A percentile compares a stretch with the other conserved stretches of the same genome.
Conservation (phyloP, 1,284 basidiomycete genomes). For the Leucoagaricus sp. region DNA sequence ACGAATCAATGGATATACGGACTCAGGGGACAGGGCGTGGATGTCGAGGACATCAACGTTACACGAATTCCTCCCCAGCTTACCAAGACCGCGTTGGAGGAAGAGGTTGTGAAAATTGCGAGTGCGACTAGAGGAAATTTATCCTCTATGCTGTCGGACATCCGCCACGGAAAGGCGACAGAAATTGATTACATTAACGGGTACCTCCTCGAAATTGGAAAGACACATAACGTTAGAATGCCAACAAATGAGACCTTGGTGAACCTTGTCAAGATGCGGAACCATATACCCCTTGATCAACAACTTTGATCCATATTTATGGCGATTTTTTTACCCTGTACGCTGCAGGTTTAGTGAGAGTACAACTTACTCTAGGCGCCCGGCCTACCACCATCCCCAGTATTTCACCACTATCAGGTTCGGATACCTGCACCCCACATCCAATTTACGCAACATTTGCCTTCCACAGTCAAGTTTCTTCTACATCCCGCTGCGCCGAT, state of each 20-base stretch:
- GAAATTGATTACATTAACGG: slow-evolving; percentile 90
- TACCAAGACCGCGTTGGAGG: slow-evolving; percentile 38
- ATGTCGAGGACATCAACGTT: slow-evolving; percentile 31
- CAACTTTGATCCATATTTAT: slow-evolving; percentile 28
- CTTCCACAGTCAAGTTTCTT: too few relatives aligned
- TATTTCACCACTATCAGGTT: neutral
- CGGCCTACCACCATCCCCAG: neutral
- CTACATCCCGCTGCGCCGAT: too few relatives aligned
- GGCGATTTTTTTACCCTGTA: neutral
- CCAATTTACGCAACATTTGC: too few relatives aligned
- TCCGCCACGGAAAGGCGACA: slow-evolving; percentile 59
- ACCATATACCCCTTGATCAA: slow-evolving; percentile 42
- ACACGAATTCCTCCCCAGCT: slow-evolving; percentile 46
- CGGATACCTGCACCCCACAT: too few relatives aligned
- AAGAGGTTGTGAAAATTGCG: slow-evolving; percentile 59
- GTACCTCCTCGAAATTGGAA: slow-evolving; percentile 73
- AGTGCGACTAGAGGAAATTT: slow-evolving; percentile 61
- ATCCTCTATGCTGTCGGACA: slow-evolving; percentile 80
- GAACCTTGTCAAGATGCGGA: slow-evolving; percentile 52
- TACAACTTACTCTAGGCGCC: too few relatives aligned
- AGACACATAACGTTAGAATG: slow-evolving; percentile 59
- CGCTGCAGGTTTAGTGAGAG: neutral
- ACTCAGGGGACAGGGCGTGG: slow-evolving; percentile 28
- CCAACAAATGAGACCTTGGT: slow-evolving; percentile 64
- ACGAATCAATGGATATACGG: slow-evolving; percentile 38